A percentile compares a stretch with the other conserved stretches of the same genome.
phyloP scores from a whole-genome alignment of 306 rosid species.

The Vigna trinervia region DNA sequence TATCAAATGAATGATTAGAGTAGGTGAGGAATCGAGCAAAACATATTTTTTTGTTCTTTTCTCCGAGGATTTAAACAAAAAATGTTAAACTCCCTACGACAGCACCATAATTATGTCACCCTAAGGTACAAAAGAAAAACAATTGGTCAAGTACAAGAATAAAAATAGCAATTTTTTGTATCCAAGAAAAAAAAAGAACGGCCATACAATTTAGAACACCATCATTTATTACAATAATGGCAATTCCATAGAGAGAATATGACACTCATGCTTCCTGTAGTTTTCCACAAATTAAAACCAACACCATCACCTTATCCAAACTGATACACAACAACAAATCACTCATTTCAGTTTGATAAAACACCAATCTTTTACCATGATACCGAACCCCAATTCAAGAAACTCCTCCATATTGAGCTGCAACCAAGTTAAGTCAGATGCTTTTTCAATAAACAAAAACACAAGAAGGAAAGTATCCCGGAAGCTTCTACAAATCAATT shows the following conservation, averaged over 20 bases:
- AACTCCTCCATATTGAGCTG: neutral
- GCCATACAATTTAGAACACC: slow-evolving; percentile 23
- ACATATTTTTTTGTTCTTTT: neutral
- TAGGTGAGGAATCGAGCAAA: slow-evolving; percentile 2
- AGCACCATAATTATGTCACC: slow-evolving; percentile 8
- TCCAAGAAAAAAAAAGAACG: slow-evolving; percentile 9
- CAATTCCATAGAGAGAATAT: neutral
- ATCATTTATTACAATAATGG: slow-evolving; percentile 25
- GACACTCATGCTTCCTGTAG: slow-evolving; percentile 18
- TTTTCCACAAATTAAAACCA: slow-evolving; percentile 12
- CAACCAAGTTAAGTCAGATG: neutral
- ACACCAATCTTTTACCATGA: neutral
- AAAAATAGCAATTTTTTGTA: slow-evolving; percentile 5
- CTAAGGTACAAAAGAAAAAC: slow-evolving; percentile 1
- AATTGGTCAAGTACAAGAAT: slow-evolving; percentile 12
- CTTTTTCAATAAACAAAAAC: slow-evolving; percentile 17
- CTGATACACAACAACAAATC: slow-evolving; percentile 35
- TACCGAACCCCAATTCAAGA: slow-evolving; percentile 4
- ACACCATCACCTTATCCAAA: slow-evolving; percentile 28
- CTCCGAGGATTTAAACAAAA: neutral
- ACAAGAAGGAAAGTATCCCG: neutral
- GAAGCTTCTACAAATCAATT: slow-evolving; percentile 7
- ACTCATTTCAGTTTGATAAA: slow-evolving; percentile 31
- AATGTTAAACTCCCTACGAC: slow-evolving; percentile 23
- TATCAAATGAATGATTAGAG: slow-evolving; percentile 19